Conservation (phyloP, 306 rosid species). For the Pterocarpus santalinus region DNA sequence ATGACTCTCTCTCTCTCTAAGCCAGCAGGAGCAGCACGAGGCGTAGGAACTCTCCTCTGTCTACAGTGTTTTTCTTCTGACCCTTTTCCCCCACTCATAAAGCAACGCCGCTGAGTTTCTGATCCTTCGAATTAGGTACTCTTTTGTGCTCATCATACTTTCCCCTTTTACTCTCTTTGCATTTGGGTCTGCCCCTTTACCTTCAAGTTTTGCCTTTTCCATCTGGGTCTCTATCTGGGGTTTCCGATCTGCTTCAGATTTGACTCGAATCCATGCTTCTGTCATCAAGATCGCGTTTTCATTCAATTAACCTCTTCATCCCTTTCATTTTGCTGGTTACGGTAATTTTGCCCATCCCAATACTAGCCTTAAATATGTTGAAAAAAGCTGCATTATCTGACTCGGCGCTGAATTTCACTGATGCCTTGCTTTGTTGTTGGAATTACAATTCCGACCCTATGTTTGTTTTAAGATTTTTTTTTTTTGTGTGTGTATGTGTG, state of each 20-base stretch:
- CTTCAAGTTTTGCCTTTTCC: constrained; percentile 48
- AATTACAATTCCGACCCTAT: constrained; percentile 20
- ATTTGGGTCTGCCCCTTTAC: constrained; percentile 25
- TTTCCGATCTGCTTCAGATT: constrained; percentile 73
- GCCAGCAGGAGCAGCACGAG: constrained; percentile 5
- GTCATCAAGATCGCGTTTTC: constrained; percentile 68
- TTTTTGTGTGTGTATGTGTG: not conserved
- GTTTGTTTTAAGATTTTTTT: not conserved
- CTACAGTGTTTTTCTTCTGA: constrained; percentile 40
- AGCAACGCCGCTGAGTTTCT: constrained; percentile 58
- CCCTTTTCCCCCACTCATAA: constrained; percentile 52
- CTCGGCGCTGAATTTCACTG: constrained; percentile 34
- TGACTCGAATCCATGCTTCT: constrained; percentile 43
- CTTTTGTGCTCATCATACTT: constrained; percentile 57
- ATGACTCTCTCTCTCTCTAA: constrained; percentile 43
- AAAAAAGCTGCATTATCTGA: constrained; percentile 40
- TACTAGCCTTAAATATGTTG: not conserved
- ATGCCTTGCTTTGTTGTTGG: constrained; percentile 33
- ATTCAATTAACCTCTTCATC: constrained; percentile 45
- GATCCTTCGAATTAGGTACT: constrained; percentile 69
- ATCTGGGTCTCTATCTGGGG: constrained; percentile 55
- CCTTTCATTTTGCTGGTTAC: constrained; percentile 36
- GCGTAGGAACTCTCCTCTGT: constrained; percentile 44
- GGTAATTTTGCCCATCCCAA: constrained; percentile 4
- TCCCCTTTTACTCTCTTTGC: constrained; percentile 51